phyloP scores from a whole-genome alignment of 148 eudicot species.

The Silene conica region DNA sequence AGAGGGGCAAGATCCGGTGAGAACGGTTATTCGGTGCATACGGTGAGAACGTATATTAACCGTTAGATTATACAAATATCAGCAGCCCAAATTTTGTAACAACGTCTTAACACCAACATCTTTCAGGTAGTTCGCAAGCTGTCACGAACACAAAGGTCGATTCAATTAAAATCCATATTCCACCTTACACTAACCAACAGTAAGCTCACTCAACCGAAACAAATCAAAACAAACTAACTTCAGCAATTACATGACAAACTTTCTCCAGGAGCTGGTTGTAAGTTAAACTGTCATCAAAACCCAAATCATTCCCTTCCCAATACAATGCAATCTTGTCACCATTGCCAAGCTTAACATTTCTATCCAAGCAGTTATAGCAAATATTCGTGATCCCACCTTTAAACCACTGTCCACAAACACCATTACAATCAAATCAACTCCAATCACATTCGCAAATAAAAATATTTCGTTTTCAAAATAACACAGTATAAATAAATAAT shows the following conservation, averaged over 20 bases:
- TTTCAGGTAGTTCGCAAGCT: conserved; percentile 99
- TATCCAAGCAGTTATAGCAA: conserved; percentile 91
- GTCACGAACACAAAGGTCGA: conserved; percentile 21
- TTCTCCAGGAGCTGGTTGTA: conserved; percentile 75
- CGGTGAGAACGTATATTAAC: no score
- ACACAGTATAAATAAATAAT: background rate
- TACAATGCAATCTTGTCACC: conserved; percentile 73
- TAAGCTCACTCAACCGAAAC: background rate
- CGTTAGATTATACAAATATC: no score
- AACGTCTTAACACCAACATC: conserved; percentile 70
- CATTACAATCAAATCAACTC: conserved; percentile 8
- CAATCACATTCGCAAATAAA: background rate
- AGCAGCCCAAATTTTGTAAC: no score
- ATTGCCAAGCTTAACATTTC: conserved; percentile 64
- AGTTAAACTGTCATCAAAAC: conserved; percentile 66
- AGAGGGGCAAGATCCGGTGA: no score
- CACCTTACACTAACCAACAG: background rate
- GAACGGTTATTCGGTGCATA: no score
- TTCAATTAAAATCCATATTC: conserved; percentile 7
- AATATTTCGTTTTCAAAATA: background rate
- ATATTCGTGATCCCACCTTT: conserved; percentile 95
- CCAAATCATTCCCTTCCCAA: conserved; percentile 97
- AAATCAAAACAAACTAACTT: background rate
- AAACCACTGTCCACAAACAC: conserved; percentile 69
- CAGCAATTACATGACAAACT: conserved; percentile 78